Evolutionary conservation across 257 asterid species (phyloP).

Genomic region (Plantago major): DNA sequence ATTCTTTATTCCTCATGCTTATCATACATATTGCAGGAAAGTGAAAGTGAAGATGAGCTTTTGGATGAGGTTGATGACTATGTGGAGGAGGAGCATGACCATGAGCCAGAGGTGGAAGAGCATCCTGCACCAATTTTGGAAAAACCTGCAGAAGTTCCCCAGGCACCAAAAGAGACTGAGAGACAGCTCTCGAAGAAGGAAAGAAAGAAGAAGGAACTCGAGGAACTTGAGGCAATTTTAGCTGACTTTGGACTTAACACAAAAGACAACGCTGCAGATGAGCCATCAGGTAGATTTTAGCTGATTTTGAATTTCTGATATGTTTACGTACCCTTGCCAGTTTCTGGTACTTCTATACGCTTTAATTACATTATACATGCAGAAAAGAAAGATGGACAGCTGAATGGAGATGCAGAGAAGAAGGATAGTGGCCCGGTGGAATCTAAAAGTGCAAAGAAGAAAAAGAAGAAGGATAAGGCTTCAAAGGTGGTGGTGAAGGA

Average conservation of each 20-base stretch:
- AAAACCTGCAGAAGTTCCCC: constrained; percentile 46
- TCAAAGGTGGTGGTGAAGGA: constrained; percentile 71
- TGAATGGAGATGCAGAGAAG: constrained; percentile 47
- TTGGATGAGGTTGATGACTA: constrained; percentile 65
- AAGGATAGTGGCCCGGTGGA: constrained; percentile 60
- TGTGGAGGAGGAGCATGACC: constrained; percentile 67
- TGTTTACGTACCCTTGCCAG: background rate
- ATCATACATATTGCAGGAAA: constrained; percentile 41
- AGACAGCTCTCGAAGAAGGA: constrained; percentile 95
- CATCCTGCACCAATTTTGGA: constrained; percentile 38
- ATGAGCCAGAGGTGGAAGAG: constrained; percentile 52
- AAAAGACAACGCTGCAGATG: constrained; percentile 48
- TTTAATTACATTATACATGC: background rate
- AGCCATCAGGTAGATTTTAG: constrained; percentile 47
- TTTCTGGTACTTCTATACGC: background rate
- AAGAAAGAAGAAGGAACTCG: constrained; percentile 93
- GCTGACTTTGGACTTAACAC: constrained; percentile 75
- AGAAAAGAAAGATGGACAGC: constrained; percentile 43
- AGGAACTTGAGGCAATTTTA: constrained; percentile 85
- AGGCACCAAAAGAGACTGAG: constrained; percentile 73
- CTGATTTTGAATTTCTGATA: background rate
- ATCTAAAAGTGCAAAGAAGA: constrained; percentile 83
- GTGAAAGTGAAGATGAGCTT: constrained; percentile 65
- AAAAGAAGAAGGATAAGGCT: constrained; percentile 81
- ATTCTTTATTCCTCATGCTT: constrained; percentile 6